Percentiles rank a stretch among this genome's conserved stretches.
Evolutionary conservation across 495 filamentous ascomycete species (phyloP).

Genomic region (Penicillium daleae): DNA sequence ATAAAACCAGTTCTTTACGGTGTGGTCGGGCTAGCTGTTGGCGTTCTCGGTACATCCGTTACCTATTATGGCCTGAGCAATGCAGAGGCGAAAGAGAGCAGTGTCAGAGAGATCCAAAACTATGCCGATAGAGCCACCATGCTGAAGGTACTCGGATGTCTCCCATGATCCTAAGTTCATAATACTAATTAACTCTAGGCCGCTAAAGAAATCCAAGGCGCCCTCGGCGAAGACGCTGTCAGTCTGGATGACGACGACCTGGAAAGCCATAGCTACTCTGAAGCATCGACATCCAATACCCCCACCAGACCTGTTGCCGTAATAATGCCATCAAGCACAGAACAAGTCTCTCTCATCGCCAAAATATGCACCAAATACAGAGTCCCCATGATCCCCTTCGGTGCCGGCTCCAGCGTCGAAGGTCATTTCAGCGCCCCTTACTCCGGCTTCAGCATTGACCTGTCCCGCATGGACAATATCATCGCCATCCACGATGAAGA

Average conservation of each 20-base stretch:
- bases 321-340: slow-evolving; percentile 74
- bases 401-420: slow-evolving; percentile 84
- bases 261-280: slow-evolving; percentile 79
- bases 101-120: no score
- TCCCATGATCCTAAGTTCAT: background rate
- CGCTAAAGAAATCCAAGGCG: slow-evolving; percentile 13
- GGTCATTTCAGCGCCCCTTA: slow-evolving; percentile 84
- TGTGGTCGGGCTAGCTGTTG: background rate
- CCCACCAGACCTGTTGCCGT: slow-evolving; percentile 78
- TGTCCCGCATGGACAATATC: slow-evolving; percentile 82
- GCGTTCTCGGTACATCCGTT: slow-evolving; percentile 5
- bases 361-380: slow-evolving; percentile 80
- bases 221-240: slow-evolving; percentile 19
- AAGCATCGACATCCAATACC: slow-evolving; percentile 84
- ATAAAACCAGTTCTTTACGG: background rate
- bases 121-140: slow-evolving; percentile 1
- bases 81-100: background rate
- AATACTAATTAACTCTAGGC: background rate
- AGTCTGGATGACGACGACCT: slow-evolving; percentile 74
- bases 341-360: slow-evolving; percentile 78
- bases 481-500: slow-evolving; percentile 78
- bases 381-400: slow-evolving; percentile 84
- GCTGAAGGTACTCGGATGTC: background rate
- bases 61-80: background rate
- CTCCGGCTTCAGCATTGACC: slow-evolving; percentile 87